These are phyloP conservation scores for Clonostachys rhizophaga DNA, from an alignment of 2,329 filamentous ascomycete species.

Conservation along the genomic window DNA sequence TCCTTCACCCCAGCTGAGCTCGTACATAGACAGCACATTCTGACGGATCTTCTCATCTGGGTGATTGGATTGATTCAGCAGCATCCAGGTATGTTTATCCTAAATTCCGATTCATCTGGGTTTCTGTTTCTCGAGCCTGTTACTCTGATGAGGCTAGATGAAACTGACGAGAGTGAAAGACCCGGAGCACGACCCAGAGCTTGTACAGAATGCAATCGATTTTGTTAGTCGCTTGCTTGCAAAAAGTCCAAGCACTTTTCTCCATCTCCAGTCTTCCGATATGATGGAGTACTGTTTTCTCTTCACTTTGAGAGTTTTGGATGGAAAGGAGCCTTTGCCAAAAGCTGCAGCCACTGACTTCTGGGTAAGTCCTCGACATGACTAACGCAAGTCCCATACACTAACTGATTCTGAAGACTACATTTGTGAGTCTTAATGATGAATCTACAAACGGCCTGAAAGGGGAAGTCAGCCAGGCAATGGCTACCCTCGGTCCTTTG, in stretches of 20 bases:
- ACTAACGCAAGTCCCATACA: no score
- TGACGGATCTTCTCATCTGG: conserved; percentile 54
- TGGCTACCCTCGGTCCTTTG: conserved; percentile 56
- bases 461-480: conserved; percentile 36
- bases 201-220: conserved; percentile 70
- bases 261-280: conserved; percentile 49
- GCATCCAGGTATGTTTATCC: conserved; percentile 45
- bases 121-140: background rate
- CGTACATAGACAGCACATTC: conserved; percentile 37
- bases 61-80: conserved; percentile 56
- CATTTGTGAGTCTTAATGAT: conserved; percentile 44
- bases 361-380: conserved; percentile 50
- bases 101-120: conserved; percentile 11
- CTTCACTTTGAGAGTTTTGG: conserved; percentile 66
- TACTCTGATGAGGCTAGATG: no score
- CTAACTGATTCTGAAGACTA: conserved; percentile 29
- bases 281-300: conserved; percentile 63
- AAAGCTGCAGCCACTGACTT: conserved; percentile 72
- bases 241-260: conserved; percentile 56
- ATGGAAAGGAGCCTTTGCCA: conserved; percentile 68
- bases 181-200: conserved; percentile 66
- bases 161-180: conserved; percentile 23
- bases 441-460: conserved; percentile 34
- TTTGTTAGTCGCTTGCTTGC: conserved; percentile 62
- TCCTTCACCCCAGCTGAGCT: conserved; percentile 43